A percentile compares a stretch with the other conserved stretches of the same genome.
These are phyloP conservation scores for Leishmania aethiopica DNA, from an alignment of 208 protist species.

Conservation along the genomic window DNA sequence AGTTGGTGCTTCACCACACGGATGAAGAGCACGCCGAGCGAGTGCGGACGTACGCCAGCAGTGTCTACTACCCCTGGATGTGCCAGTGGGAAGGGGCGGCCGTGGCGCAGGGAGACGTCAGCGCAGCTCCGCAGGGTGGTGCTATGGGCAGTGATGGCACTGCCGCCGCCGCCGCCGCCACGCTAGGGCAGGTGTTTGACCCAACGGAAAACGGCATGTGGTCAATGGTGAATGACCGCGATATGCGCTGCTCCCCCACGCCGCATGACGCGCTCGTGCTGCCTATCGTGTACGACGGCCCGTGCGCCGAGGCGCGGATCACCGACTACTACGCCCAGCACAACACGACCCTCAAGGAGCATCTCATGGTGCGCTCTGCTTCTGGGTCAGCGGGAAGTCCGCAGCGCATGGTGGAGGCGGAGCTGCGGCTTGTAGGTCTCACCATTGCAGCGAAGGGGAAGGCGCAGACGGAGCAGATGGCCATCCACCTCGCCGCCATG, in stretches of 20 bases:
- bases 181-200: conserved; percentile 40
- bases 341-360: conserved; percentile 39
- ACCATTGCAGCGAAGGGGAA: conserved; percentile 51
- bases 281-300: conserved; percentile 68
- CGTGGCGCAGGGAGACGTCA: background rate
- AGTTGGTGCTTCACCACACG: conserved; percentile 13
- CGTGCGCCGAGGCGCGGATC: conserved; percentile 48
- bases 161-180: background rate
- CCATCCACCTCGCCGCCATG: conserved; percentile 76
- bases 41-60: conserved; percentile 29
- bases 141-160: background rate
- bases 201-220: conserved; percentile 76
- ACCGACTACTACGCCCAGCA: conserved; percentile 70
- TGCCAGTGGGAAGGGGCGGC: conserved; percentile 5
- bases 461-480: conserved; percentile 59
- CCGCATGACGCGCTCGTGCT: conserved; percentile 69
- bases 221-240: conserved; percentile 69
- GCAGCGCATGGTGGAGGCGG: conserved; percentile 55
- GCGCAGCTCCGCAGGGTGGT: background rate
- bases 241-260: conserved; percentile 60
- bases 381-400: conserved; percentile 30
- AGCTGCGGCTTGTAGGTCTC: conserved; percentile 50
- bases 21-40: conserved; percentile 31
- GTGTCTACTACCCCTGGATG: conserved; percentile 33
- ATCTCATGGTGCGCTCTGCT: conserved; percentile 37